Evolutionary conservation across 441 rosid species (phyloP), one percentile per base, ranked within the genome.

Genomic region (Daphne laureola): DNA sequence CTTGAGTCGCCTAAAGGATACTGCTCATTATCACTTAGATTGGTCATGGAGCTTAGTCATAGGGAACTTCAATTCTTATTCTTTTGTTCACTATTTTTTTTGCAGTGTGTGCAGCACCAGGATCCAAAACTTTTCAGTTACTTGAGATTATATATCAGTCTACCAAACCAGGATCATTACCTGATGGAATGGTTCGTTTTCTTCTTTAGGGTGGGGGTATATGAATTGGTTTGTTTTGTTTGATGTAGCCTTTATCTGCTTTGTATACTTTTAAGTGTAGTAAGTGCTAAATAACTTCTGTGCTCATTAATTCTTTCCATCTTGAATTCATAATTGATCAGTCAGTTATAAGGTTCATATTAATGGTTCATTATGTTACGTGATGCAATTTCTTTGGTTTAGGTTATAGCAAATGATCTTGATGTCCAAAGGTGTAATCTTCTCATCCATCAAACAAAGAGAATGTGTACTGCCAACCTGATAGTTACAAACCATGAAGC

Each of bases 61-160:
- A 7, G 11, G 38, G 11, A 31, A 43, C 16, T 63, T 59, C 26
- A 31, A 0, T 31, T 5, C 11, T 31, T 5, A 31, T 31, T 31
- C 4, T 31, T 31, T 31, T 31, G 11, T 31, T 5, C 11, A 31
- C 38, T 31, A 7, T 31, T 7, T 8, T 11, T 11, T 53, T 27
- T 63, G 69, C 71, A 93, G 99, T 90, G 95, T 93, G 96, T 68
- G 97, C 97, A 57, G 99, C 96, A 46, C 99, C 97, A 15, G 97
- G 99, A 57, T 90, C 97, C 62, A 93, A 93, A 74, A 90, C 97
- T 49, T 93, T 90, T 64, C 99, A 93, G 64, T 71, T 93, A 76
- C 95, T 93, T 63, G 95, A 90, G 78, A 82, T 90, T 51, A 78
- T 90, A 47, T 82, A 90, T 66, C 83, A 78, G 54, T 81, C 91